Evolutionary conservation across 1,139 yeast genomes (phyloP).

Genomic region (Lodderomyces elongisporus): DNA sequence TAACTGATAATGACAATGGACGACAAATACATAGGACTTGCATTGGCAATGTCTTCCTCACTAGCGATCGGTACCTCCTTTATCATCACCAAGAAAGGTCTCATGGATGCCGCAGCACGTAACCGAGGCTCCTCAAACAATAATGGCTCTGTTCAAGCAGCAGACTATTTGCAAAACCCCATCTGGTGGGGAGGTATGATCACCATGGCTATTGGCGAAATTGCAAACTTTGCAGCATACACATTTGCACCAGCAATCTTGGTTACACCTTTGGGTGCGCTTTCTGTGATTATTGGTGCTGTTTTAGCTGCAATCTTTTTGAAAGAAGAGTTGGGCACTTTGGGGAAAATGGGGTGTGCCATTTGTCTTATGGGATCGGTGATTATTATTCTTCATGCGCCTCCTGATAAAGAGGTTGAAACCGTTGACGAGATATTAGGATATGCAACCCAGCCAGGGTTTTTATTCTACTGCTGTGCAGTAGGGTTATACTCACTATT

Average conservation of each 20-base stretch:
- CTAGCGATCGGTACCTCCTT: slow-evolving; percentile 88
- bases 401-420: slow-evolving; percentile 82
- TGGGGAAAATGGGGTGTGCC: slow-evolving; percentile 95
- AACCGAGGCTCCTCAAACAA: slow-evolving; percentile 47
- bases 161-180: slow-evolving; percentile 74
- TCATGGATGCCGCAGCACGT: slow-evolving; percentile 62
- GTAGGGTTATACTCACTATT: slow-evolving; percentile 66
- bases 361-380: slow-evolving; percentile 85
- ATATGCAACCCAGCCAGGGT: slow-evolving; percentile 79
- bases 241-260: slow-evolving; percentile 93
- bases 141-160: slow-evolving; percentile 50
- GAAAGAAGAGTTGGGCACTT: slow-evolving; percentile 79
- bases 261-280: slow-evolving; percentile 89
- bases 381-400: slow-evolving; percentile 88
- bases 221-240: slow-evolving; percentile 92
- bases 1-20: slow-evolving; percentile 40
- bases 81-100: slow-evolving; percentile 84
- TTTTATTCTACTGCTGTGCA: slow-evolving; percentile 57
- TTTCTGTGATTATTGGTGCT: slow-evolving; percentile 87
- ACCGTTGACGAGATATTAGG: slow-evolving; percentile 84
- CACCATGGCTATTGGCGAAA: slow-evolving; percentile 88
- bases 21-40: slow-evolving; percentile 86
- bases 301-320: slow-evolving; percentile 80
- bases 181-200: slow-evolving; percentile 95
- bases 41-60: slow-evolving; percentile 82